Evolutionary conservation across 2,329 filamentous ascomycete genomes (phyloP), one percentile per base, ranked within the genome.

Genomic region (Phialocephala subalpina): DNA sequence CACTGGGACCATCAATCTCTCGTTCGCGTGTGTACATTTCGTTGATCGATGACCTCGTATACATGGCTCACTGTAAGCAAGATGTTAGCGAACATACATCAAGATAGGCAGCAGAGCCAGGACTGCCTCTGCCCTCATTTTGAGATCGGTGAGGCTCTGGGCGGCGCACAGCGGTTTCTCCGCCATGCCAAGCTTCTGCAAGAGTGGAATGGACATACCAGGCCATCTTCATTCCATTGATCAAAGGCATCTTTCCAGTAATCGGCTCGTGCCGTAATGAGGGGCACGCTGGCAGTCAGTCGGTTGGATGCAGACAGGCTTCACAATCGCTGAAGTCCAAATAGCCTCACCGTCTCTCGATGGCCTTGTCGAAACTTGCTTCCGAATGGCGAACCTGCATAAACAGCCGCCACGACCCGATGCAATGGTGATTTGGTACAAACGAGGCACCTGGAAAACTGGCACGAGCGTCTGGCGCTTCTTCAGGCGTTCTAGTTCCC

Each of bases 11-110:
- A 92, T 87, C 38, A 92, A 80, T 65, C 90, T 86, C 72, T 92
- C 89, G 69, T 84, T 83, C 67, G 83, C 84, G 75, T 93, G 90
- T 57, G 86, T 89, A 78, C 90, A 93, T 81, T 91, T 92, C 60
- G 90, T 92, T 35, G 90, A 92, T 73, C 90, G 88, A 78, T 93
- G 90, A 64, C 90, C 90, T 74, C 90, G 88, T 72, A 92, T 92
- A 77, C 90, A 92, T 74, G 90, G 90, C 82, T 87, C 87, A 78
- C 90, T 92, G 72, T 40, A 57, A 18, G 58, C 6, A 60, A 14
- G 56, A 57, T 6, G 64, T 75, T 58, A 76, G 72, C 66, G 47
- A 47, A 53, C 20, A 55, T 12, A 56, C n/a, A 62, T 20, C 11
- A 52, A 60, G 22, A 40, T 12, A 18, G 12, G n/a, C n/a, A 40